Percentiles rank a stretch among this genome's conserved stretches.
phyloP scores from a whole-genome alignment of 108 stramenopile genomes.

The Cylindrotheca fusiformis region DNA sequence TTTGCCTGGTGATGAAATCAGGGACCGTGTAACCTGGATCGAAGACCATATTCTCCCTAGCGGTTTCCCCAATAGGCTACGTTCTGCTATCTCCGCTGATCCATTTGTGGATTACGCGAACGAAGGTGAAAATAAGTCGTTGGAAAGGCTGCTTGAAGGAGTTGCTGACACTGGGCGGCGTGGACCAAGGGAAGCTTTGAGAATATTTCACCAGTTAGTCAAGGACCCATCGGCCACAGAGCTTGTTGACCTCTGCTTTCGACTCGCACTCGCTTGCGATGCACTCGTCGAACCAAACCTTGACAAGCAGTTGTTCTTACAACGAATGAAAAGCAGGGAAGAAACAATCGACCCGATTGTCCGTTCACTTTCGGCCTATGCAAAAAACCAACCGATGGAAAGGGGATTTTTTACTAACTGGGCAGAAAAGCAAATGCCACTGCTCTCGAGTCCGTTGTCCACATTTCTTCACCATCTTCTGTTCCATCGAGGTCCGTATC shows the following conservation, averaged over 20 bases:
- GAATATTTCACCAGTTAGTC: not conserved
- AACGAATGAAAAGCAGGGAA: no score
- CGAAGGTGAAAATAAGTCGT: constrained; percentile 15
- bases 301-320: no score
- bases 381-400: constrained; percentile 4
- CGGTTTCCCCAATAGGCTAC: constrained; percentile 41
- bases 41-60: constrained; percentile 41
- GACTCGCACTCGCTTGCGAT: no score
- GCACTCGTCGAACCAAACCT: no score
- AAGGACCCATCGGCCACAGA: constrained; percentile 14
- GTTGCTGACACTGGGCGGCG: not conserved
- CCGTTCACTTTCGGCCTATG: not conserved
- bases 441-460: constrained; percentile 39
- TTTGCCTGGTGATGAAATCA: constrained; percentile 49
- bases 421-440: constrained; percentile 45
- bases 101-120: constrained; percentile 46
- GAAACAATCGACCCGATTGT: no score
- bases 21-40: constrained; percentile 35
- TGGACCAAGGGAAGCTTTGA: not conserved
- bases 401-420: constrained; percentile 34
- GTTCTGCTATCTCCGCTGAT: constrained; percentile 43
- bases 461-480: constrained; percentile 49
- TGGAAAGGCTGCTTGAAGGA: not conserved
- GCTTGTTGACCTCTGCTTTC: no score
- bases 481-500: constrained; percentile 27